Evolutionary conservation across 73 alveolate species (phyloP), one percentile per base, ranked within the genome.

Genomic region (Paramecium sexaurelia): DNA sequence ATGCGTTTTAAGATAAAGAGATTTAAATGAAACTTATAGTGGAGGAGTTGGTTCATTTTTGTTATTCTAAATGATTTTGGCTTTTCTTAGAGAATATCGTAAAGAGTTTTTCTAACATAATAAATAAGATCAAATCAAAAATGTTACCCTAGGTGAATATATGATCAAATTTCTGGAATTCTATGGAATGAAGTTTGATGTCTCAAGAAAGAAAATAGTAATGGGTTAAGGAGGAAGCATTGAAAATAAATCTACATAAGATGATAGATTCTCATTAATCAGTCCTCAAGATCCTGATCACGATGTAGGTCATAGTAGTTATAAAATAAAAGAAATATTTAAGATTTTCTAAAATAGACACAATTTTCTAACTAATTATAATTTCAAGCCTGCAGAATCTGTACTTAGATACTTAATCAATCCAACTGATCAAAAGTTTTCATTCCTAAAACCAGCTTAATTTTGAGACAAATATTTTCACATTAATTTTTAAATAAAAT

Each of bases 21-120:
- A 95, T 55, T 93, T 98, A 55, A 93, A 96, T 85, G 99, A 97
- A 90, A 95, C 98, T 26, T 97, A 96, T 85, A 92, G 94, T 68
- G 99, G 99, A 27, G 99, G 99, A 0, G 95, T 98, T 57, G 97
- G 99, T 55, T 95, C 99, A 19, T 98, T 97, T 84, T 91, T 96
- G 22, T 95, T 97, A 37, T 95, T 97, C 84, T 84, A 95, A 67
- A 78, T 98, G 95, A 90, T 97, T 10, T 92, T 97, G 29, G 89
- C 96, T 26, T 97, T 92, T 67, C 51, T 96, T 24, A 93, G 94
- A 43, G 94, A 88, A 68, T 43, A 68, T 36, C 45, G 94, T 83
- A 75, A 75, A 71, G 85, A 93, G 86, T 75, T 71, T 55, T 78
- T 35, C 73, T 32, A 85, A 90, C 33, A 91, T 78, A 26, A 95